These are phyloP conservation scores for Cutaneotrichosporon sp. DNA, from an alignment of 1,284 basidiomycete genomes.

Conservation along the genomic window DNA sequence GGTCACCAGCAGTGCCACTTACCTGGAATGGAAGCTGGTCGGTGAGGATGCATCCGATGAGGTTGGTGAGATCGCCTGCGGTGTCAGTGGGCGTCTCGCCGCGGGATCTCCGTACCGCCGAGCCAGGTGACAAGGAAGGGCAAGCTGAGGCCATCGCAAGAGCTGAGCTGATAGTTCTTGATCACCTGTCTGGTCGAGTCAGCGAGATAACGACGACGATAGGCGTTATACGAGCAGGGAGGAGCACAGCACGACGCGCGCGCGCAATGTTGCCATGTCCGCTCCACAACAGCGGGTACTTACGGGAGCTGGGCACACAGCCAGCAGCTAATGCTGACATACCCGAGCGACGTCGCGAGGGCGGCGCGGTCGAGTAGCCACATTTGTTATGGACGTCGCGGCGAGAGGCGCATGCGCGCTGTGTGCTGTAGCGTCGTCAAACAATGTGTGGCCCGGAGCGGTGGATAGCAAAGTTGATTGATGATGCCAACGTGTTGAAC, in stretches of 20 bases:
- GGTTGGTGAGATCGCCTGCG: slow-evolving; percentile 79
- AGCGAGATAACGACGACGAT: neutral
- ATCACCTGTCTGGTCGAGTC: slow-evolving; percentile 60
- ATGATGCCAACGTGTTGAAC: too few relatives aligned
- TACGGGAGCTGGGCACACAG: slow-evolving; percentile 85
- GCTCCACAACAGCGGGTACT: slow-evolving; percentile 52
- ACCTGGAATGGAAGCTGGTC: slow-evolving; percentile 92
- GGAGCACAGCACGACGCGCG: too few relatives aligned
- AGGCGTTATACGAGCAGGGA: too few relatives aligned
- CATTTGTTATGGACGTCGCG: neutral
- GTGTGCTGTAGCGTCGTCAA: too few relatives aligned
- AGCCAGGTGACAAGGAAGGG: slow-evolving; percentile 89
- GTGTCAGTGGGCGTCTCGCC: neutral
- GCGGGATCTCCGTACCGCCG: slow-evolving; percentile 56
- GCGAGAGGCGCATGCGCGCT: too few relatives aligned
- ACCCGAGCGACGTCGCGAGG: slow-evolving; percentile 50
- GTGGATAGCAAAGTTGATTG: too few relatives aligned
- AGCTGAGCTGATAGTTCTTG: slow-evolving; percentile 67
- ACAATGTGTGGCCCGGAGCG: too few relatives aligned
- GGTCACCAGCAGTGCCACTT: slow-evolving; percentile 28
- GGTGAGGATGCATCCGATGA: slow-evolving; percentile 80
- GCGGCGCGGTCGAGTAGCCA: slow-evolving; percentile 6
- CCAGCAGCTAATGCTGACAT: slow-evolving; percentile 78
- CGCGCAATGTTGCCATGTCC: too few relatives aligned
- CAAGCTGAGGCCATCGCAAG: slow-evolving; percentile 77